Conservation (phyloP, 2,329 filamentous ascomycete genomes). For the Passalora sequoiae region DNA sequence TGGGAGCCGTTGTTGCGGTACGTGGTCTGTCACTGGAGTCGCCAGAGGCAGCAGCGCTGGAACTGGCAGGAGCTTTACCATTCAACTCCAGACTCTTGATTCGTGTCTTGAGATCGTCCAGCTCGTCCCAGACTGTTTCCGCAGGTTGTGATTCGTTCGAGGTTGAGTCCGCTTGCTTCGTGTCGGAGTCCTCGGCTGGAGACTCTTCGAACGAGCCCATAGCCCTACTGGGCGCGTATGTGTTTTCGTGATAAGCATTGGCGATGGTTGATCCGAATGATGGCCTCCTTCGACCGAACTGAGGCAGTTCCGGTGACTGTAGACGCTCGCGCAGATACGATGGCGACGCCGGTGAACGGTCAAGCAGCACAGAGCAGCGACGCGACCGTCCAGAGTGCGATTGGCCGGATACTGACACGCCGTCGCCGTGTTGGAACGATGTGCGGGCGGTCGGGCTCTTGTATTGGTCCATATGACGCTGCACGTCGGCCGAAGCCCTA, state of each 20-base stretch:
- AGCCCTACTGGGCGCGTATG: slow-evolving; percentile 1
- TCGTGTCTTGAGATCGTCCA: slow-evolving; percentile 90
- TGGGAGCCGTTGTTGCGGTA: slow-evolving; percentile 85
- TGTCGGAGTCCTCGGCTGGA: slow-evolving; percentile 39
- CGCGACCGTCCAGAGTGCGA: slow-evolving; percentile 21
- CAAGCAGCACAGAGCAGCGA: slow-evolving; percentile 18
- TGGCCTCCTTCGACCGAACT: slow-evolving; percentile 23
- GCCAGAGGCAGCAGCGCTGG: slow-evolving; percentile 70
- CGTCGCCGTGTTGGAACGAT: slow-evolving; percentile 20
- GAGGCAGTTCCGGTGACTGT: slow-evolving; percentile 26
- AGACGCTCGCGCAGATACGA: slow-evolving; percentile 18
- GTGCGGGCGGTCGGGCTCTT: slow-evolving; percentile 12
- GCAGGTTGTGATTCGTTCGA: slow-evolving; percentile 84
- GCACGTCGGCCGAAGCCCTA: slow-evolving; percentile 18
- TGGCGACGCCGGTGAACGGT: slow-evolving; percentile 22
- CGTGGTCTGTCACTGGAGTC: slow-evolving; percentile 74
- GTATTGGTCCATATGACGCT: slow-evolving; percentile 18
- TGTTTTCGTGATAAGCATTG: slow-evolving; percentile 5
- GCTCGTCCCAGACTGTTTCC: slow-evolving; percentile 93
- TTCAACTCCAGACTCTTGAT: slow-evolving; percentile 87
- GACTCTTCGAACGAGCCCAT: slow-evolving; percentile 19
- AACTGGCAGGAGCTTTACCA: slow-evolving; percentile 72
- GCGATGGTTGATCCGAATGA: slow-evolving; percentile 21
- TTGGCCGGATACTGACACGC: slow-evolving; percentile 18
- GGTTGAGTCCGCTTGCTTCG: slow-evolving; percentile 53